Conservation (phyloP, 2,329 filamentous ascomycete species). For the Paraphoma chrysanthemicola region DNA sequence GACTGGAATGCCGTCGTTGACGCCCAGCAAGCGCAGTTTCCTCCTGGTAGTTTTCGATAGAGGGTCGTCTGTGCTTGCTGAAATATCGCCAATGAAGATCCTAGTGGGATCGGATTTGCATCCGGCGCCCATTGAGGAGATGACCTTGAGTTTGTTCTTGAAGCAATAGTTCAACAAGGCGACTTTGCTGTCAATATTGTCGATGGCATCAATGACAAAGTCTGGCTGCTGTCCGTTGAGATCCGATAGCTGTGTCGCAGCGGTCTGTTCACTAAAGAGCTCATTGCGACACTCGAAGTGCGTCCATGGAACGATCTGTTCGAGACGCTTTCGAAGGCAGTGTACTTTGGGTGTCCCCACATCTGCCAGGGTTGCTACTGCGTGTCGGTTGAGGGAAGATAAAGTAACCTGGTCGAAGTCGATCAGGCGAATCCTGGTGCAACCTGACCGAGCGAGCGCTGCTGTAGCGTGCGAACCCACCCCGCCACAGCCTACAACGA, state of each 20-base stretch:
- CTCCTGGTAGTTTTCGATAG: conserved; percentile 85
- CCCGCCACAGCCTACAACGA: conserved; percentile 91
- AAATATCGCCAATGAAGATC: conserved; percentile 91
- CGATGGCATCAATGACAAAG: conserved; percentile 96
- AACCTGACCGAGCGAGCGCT: conserved; percentile 86
- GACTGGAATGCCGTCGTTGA: conserved; percentile 85
- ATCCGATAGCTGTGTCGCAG: conserved; percentile 69
- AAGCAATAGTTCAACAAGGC: conserved; percentile 88
- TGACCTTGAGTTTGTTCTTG: conserved; percentile 77
- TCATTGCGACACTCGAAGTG: conserved; percentile 86
- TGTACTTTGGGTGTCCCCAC: conserved; percentile 93
- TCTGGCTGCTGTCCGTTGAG: conserved; percentile 76
- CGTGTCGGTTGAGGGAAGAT: conserved; percentile 93
- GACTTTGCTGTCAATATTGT: conserved; percentile 98
- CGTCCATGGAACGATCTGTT: conserved; percentile 91
- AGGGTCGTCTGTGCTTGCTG: conserved; percentile 83
- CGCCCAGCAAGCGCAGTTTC: conserved; percentile 75
- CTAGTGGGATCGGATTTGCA: conserved; percentile 88
- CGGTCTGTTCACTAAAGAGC: conserved; percentile 75
- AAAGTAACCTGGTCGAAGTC: conserved; percentile 98
- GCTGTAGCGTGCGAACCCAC: conserved; percentile 92
- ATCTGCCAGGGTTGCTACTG: conserved; percentile 90
- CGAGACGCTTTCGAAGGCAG: conserved; percentile 78
- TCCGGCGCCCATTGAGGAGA: conserved; percentile 94
- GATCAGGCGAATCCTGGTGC: conserved; percentile 84